Conservation (phyloP, 345 rosid genomes). For the Punica granatum region DNA sequence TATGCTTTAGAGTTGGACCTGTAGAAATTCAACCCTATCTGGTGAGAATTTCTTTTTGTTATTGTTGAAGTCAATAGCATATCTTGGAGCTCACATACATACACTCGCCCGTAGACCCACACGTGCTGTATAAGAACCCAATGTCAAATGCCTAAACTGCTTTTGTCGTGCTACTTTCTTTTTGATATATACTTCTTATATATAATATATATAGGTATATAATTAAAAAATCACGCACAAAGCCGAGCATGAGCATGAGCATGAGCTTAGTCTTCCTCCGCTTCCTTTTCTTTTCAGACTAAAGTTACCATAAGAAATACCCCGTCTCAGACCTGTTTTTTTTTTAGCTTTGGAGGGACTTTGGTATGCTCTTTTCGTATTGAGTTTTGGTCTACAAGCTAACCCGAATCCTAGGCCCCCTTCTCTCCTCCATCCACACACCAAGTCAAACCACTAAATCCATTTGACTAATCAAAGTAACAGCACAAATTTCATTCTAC, state of each 20-base stretch:
- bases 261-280: neutral
- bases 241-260: neutral
- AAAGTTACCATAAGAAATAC: conserved; percentile 1
- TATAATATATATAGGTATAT: neutral
- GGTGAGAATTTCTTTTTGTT: no score
- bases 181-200: neutral
- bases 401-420: conserved; percentile 14
- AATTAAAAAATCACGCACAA: neutral
- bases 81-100: no score
- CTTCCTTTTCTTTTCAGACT: conserved; percentile 3
- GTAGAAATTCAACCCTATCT: no score
- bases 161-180: neutral
- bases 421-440: neutral
- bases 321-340: conserved; percentile 3
- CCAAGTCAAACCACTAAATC: neutral
- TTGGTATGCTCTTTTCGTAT: neutral
- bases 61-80: no score
- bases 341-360: conserved; percentile 9
- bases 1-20: no score
- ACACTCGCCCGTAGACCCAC: neutral
- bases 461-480: neutral
- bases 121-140: neutral
- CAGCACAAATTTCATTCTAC: no score
- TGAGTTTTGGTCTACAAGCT: neutral
- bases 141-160: neutral